Conservation (phyloP, 2,329 filamentous ascomycete species). For the Diplodia seriata region DNA sequence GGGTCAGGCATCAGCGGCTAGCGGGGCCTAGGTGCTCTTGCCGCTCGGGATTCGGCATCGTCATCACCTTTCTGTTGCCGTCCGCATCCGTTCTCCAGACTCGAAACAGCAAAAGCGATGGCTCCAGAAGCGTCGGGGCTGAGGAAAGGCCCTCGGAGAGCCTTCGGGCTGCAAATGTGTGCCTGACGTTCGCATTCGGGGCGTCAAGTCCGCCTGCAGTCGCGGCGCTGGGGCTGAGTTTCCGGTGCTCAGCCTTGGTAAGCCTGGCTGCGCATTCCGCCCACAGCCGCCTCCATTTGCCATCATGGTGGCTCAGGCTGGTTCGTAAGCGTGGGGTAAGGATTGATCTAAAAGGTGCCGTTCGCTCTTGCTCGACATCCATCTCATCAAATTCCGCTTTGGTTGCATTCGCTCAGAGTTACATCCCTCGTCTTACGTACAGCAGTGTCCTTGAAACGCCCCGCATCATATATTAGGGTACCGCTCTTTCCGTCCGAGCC, state of each 20-base stretch:
- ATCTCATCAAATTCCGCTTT: background rate
- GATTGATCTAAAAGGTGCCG: background rate
- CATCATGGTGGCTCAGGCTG: conserved; percentile 1
- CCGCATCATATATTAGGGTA: conserved; percentile 4
- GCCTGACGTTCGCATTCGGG: background rate
- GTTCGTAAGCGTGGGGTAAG: conserved; percentile 3
- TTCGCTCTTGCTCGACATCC: background rate
- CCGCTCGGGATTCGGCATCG: conserved; percentile 14
- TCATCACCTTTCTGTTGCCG: background rate
- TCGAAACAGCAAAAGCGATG: conserved; percentile 14
- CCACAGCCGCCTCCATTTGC: background rate
- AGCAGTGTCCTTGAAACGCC: conserved; percentile 7
- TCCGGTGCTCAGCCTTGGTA: conserved; percentile 5
- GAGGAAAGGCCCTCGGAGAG: background rate
- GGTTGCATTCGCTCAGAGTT: background rate
- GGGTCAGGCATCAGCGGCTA: conserved; percentile 1
- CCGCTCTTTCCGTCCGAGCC: background rate
- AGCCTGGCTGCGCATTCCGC: conserved; percentile 13
- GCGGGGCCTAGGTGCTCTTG: background rate
- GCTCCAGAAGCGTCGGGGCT: conserved; percentile 8
- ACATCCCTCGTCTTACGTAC: conserved; percentile 10
- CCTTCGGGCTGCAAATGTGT: background rate
- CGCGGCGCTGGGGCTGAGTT: conserved; percentile 14
- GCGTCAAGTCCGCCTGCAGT: conserved; percentile 12
- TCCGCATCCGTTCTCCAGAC: conserved; percentile 8